Evolutionary conservation across 257 asterid genomes (phyloP).

Genomic region (Penstemon barbatus): DNA sequence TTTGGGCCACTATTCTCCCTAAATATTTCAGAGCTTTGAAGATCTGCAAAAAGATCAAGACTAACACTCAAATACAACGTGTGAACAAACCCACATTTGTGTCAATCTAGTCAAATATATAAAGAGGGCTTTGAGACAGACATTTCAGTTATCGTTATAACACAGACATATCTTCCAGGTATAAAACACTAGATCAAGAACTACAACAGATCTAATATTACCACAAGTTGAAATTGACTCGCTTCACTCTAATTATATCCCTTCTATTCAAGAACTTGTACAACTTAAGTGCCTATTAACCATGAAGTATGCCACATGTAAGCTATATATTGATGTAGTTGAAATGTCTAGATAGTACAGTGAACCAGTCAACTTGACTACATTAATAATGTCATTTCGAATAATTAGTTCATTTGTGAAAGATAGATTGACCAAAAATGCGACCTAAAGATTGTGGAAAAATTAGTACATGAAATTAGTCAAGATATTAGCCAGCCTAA

Average conservation of each 20-base stretch:
- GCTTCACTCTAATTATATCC: not conserved
- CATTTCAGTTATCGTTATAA: constrained; percentile 1
- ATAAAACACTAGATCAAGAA: constrained; percentile 7
- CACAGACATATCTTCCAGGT: not conserved
- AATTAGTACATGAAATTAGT: too few relatives aligned
- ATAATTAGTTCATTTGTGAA: not conserved
- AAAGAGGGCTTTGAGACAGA: not conserved
- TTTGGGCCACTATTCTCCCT: constrained; percentile 68
- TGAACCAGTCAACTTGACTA: not conserved
- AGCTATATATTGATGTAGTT: not conserved
- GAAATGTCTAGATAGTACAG: not conserved
- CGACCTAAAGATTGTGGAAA: not conserved
- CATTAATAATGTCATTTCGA: not conserved
- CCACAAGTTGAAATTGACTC: constrained; percentile 6
- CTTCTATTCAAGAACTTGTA: not conserved
- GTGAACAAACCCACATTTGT: not conserved
- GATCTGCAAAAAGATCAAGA: constrained; percentile 54
- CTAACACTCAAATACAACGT: constrained; percentile 6
- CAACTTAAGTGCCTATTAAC: not conserved
- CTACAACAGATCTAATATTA: not conserved
- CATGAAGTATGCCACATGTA: not conserved
- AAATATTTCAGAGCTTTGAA: constrained; percentile 72
- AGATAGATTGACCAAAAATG: too few relatives aligned
- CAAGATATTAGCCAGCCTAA: too few relatives aligned
- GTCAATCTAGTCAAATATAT: constrained; percentile 2